Evolutionary conservation across 257 asterid genomes (phyloP).

Genomic region (Mentha longifolia): DNA sequence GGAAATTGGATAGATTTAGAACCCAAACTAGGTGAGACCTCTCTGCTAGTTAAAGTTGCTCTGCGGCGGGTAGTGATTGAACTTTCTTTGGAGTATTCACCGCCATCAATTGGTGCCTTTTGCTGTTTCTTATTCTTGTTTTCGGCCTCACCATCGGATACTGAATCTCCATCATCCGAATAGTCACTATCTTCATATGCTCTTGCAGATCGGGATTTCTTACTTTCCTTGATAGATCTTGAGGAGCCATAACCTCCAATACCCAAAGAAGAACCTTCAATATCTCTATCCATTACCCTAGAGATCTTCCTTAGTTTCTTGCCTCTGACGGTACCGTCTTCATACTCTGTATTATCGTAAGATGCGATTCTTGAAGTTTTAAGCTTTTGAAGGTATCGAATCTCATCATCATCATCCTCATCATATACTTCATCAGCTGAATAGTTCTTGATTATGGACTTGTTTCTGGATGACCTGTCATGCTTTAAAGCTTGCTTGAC

Average conservation of each 20-base stretch:
- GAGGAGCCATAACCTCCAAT: constrained; percentile 44
- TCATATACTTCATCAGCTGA: constrained; percentile 45
- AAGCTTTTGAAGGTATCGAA: constrained; percentile 74
- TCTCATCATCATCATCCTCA: constrained; percentile 77
- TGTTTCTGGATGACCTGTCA: constrained; percentile 47
- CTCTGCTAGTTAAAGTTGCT: constrained; percentile 56
- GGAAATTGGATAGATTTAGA: constrained; percentile 57
- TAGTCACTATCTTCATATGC: constrained; percentile 56
- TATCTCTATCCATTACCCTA: constrained; percentile 46
- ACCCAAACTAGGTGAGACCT: constrained; percentile 44
- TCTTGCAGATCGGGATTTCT: constrained; percentile 39
- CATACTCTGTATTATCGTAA: constrained; percentile 43
- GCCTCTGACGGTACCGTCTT: constrained; percentile 49
- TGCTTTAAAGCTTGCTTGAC: constrained; percentile 41
- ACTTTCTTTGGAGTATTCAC: constrained; percentile 46
- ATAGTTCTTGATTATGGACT: constrained; percentile 45
- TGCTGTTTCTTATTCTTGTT: constrained; percentile 48
- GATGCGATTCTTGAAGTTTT: constrained; percentile 49
- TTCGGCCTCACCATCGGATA: constrained; percentile 56
- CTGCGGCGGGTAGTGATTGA: constrained; percentile 70
- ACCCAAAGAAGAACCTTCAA: constrained; percentile 39
- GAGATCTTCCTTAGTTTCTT: constrained; percentile 55
- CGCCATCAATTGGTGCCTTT: constrained; percentile 39
- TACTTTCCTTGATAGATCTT: constrained; percentile 51
- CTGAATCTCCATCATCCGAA: constrained; percentile 53